Evolutionary conservation across 305 asterid genomes (phyloP).

Genomic region (Withania somnifera): DNA sequence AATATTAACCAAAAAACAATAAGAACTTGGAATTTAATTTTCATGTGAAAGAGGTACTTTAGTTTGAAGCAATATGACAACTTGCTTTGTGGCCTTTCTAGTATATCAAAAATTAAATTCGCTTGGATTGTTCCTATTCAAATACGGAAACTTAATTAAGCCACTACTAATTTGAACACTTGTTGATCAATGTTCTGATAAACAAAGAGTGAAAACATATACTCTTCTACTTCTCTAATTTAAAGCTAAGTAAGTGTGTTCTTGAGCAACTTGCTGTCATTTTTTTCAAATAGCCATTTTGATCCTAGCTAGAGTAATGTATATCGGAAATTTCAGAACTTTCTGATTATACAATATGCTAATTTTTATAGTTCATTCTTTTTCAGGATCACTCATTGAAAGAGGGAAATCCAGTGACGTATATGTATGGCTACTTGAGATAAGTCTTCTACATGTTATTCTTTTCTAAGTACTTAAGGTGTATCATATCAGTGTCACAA

Average conservation of each 20-base stretch:
- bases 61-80: neutral
- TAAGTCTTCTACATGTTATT: neutral
- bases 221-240: neutral
- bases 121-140: neutral
- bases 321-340: neutral
- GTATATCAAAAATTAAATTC: neutral
- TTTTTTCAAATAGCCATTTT: neutral
- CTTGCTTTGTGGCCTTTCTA: neutral
- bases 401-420: neutral
- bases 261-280: neutral
- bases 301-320: neutral
- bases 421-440: neutral
- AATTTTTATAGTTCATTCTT: neutral
- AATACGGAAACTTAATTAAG: neutral
- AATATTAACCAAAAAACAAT: neutral
- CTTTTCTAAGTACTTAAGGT: neutral
- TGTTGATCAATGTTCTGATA: neutral
- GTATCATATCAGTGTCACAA: neutral
- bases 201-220: neutral
- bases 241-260: neutral
- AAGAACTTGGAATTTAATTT: neutral
- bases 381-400: neutral
- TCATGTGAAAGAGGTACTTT: neutral
- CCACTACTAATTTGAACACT: neutral
- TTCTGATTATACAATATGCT: neutral